Evolutionary conservation across 768 basidiomycete species (phyloP).

Genomic region (Amanita rubescens): DNA sequence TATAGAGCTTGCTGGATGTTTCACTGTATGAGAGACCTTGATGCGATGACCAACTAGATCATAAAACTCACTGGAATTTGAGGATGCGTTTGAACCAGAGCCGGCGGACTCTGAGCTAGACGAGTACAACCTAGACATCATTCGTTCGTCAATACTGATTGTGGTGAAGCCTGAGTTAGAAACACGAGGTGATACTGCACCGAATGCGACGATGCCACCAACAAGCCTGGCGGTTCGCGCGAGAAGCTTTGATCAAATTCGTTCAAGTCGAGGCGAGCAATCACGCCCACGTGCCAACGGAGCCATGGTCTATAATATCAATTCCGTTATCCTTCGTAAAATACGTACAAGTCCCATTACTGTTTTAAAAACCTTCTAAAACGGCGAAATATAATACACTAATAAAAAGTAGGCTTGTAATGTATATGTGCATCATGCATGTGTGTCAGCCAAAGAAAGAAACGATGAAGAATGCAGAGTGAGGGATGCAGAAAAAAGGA

Average conservation of each 20-base stretch:
- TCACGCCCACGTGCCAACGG: not conserved
- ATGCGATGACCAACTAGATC: not conserved
- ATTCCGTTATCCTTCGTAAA: not conserved
- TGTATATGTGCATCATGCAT: not conserved
- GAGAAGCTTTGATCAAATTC: not conserved
- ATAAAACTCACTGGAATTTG: not conserved
- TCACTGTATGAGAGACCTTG: not conserved
- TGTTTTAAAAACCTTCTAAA: not conserved
- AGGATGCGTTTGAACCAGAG: not conserved
- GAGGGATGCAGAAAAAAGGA: no score
- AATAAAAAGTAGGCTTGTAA: constrained; percentile 1
- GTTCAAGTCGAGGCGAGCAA: not conserved
- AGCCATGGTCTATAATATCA: not conserved
- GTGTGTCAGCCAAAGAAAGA: no score
- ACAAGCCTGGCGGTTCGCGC: not conserved
- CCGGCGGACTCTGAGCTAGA: not conserved
- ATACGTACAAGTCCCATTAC: not conserved
- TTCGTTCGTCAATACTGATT: not conserved
- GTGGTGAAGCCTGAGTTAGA: not conserved
- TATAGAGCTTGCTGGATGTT: not conserved
- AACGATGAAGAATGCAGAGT: not conserved
- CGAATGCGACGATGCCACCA: not conserved
- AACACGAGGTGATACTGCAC: not conserved
- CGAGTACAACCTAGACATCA: not conserved
- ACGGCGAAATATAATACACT: constrained; percentile 1